These are phyloP conservation scores for Hymenoscyphus occultus DNA, from an alignment of 2,329 filamentous ascomycete species.

Conservation along the genomic window DNA sequence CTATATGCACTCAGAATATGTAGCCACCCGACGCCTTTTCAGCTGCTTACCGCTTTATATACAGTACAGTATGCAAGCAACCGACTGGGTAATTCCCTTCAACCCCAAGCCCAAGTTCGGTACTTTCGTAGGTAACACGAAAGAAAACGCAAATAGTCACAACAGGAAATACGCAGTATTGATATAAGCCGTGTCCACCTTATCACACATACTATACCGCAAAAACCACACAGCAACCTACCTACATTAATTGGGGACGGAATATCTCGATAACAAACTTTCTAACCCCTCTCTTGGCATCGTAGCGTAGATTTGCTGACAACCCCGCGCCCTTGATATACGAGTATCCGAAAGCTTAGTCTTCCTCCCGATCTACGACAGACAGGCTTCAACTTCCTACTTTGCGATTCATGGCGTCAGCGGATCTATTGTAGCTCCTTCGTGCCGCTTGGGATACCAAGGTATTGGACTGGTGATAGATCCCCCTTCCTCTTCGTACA, in stretches of 20 bases:
- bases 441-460: slow-evolving; percentile 37
- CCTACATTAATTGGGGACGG: no score
- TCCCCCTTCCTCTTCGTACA: slow-evolving; percentile 15
- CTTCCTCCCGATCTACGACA: slow-evolving; percentile 33
- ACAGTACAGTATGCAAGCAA: background rate
- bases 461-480: slow-evolving; percentile 26
- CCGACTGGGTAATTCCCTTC: background rate
- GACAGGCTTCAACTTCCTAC: slow-evolving; percentile 36
- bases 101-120: background rate
- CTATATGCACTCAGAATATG: background rate
- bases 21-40: background rate
- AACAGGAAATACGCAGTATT: background rate
- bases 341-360: slow-evolving; percentile 31
- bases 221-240: background rate
- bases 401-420: slow-evolving; percentile 33
- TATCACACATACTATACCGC: no score
- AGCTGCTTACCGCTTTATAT: background rate
- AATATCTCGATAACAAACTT: slow-evolving; percentile 41
- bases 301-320: slow-evolving; percentile 36
- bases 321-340: slow-evolving; percentile 40
- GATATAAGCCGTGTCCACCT: background rate
- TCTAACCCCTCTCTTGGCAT: slow-evolving; percentile 41
- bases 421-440: slow-evolving; percentile 34
- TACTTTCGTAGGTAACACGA: background rate
- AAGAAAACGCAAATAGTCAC: background rate